phyloP scores from a whole-genome alignment of 164 flowering plant species.

The Cinnamomum micranthum region DNA sequence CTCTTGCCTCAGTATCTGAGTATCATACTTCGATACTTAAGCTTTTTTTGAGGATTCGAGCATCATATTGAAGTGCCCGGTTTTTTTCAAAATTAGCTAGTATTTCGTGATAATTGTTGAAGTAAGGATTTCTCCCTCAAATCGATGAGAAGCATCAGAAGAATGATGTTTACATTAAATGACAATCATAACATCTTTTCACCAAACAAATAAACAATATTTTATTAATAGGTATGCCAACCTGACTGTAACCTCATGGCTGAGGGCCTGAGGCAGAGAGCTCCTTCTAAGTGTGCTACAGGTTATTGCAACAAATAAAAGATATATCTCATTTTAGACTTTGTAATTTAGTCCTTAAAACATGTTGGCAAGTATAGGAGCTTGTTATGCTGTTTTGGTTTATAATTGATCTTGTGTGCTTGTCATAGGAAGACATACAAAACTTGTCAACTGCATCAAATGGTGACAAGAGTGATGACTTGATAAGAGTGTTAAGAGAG shows the following conservation, averaged over 20 bases:
- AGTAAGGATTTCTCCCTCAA: neutral
- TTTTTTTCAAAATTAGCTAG: neutral
- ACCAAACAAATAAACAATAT: neutral
- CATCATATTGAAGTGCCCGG: neutral
- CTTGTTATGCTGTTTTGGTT: neutral
- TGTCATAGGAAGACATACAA: constrained; percentile 65
- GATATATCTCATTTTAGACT: neutral
- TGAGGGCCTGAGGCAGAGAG: too few relatives aligned
- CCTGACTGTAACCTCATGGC: too few relatives aligned
- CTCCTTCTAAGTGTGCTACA: neutral
- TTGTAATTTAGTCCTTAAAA: neutral
- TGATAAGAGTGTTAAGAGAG: constrained; percentile 78
- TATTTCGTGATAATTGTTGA: neutral
- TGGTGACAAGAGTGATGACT: constrained; percentile 78
- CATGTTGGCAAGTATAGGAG: neutral
- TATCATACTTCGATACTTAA: too few relatives aligned
- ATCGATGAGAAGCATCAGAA: neutral
- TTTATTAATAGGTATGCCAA: neutral
- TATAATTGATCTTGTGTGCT: neutral
- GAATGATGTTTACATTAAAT: neutral
- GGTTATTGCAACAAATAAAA: neutral
- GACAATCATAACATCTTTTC: neutral
- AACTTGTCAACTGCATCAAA: constrained; percentile 33
- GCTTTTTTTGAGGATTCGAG: too few relatives aligned
- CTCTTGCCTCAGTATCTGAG: too few relatives aligned